Base-by-base conservation (phyloP, 228 moss, liverwort and hornwort genomes). In the Sphagnum fallax region DNA sequence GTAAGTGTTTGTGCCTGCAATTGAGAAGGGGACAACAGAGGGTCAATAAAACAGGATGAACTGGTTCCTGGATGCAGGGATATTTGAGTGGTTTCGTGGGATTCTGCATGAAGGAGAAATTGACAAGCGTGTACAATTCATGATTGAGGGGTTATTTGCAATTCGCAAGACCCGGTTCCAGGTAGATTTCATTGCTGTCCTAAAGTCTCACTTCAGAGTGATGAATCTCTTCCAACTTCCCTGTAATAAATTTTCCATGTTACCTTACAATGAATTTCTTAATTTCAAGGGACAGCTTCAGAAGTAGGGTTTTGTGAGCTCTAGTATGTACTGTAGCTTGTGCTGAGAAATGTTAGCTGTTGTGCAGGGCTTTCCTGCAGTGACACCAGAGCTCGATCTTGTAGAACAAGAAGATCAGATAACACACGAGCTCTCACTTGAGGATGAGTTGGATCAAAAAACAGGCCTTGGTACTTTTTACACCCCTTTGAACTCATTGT, bases 71-170 rank as follows among this genome's bases (percentile, higher is more conserved):
- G 51, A 13, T 13, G 10, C 67, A 78, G 82, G 75, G 49, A 92
- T 95, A 48, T 95, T 95, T 67, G 95, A 92, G 84, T 82, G 95
- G 9, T 95, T 95, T 60, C 83, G 95, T 62, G 95, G 90, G 5
- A 92, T 95, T 75, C 68, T 95, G 47, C 92, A 95, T 57, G 92
- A 95, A 74, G 95, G 95, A 68, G 95, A 87, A 74, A 95, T 95
- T 55, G 92, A 95, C 55, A 95, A 95, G 83, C 92, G 95, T 63
- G 95, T 95, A 49, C 93, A 93, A 75, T 93, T 93, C 66, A 93
- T 93, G 93, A 93, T 93, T 58, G 93, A 93, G 69, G 89, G 89
- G 14, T 81, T 91, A 5, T 90, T 93, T 69, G 93, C 93, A 15
- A 82, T 93, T 71, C 87, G 93, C 49, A 93, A 93, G 79, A 90